Conservation (phyloP, 805 yeast genomes). For the Starmerella davenportii region DNA sequence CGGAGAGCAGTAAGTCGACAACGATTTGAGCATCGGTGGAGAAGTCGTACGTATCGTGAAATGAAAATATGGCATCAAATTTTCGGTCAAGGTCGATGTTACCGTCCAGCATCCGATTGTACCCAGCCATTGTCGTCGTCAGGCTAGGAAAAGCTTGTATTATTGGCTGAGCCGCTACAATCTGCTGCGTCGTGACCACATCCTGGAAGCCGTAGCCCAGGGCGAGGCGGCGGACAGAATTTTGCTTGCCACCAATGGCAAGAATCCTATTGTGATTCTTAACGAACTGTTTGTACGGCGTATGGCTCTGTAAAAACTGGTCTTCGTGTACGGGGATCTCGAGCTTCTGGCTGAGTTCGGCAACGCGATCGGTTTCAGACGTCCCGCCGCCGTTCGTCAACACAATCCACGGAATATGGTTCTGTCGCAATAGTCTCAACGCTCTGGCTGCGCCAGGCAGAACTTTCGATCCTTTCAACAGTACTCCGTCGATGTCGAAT, state of each 20-base stretch:
- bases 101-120: conserved; percentile 10
- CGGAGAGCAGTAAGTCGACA: conserved; percentile 57
- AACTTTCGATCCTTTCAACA: conserved; percentile 67
- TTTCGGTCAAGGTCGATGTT: conserved; percentile 38
- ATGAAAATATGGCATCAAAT: conserved; percentile 70
- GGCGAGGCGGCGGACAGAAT: conserved; percentile 68
- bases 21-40: conserved; percentile 86
- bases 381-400: conserved; percentile 90
- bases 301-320: conserved; percentile 83
- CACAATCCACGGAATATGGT: conserved; percentile 66
- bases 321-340: conserved; percentile 44
- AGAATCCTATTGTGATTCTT: conserved; percentile 51
- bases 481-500: conserved; percentile 84
- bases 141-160: conserved; percentile 69
- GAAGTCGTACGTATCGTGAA: conserved; percentile 69
- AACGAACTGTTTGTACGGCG: conserved; percentile 77
- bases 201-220: conserved; percentile 66
- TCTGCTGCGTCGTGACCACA: conserved; percentile 66
- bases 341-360: conserved; percentile 47
- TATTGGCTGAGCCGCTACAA: conserved; percentile 71
- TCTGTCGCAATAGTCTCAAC: conserved; percentile 48
- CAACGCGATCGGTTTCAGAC: conserved; percentile 56
- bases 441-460: conserved; percentile 69
- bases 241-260: conserved; percentile 81
- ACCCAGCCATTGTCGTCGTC: conserved; percentile 48